A percentile compares a stretch with the other conserved stretches of the same genome.
Conservation (phyloP, 2,329 filamentous ascomycete genomes). For the Cordyceps cateniannulata region DNA sequence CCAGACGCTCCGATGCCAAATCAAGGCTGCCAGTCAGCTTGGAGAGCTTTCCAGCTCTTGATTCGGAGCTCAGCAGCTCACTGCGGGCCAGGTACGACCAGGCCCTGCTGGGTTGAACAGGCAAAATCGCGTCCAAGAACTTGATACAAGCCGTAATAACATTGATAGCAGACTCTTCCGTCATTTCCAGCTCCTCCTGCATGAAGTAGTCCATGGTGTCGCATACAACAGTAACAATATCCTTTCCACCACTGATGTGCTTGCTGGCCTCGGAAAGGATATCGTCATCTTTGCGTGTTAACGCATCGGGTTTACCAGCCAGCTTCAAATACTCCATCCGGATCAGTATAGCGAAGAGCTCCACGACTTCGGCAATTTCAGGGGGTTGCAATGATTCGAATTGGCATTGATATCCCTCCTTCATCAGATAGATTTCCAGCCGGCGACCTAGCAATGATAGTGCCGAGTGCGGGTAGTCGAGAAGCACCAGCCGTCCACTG, state of each 20-base stretch:
- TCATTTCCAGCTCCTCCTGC: slow-evolving; percentile 48
- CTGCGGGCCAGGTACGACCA: slow-evolving; percentile 87
- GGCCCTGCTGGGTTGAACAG: slow-evolving; percentile 71
- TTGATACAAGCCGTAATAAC: slow-evolving; percentile 66
- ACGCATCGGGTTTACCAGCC: slow-evolving; percentile 22
- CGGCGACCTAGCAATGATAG: slow-evolving; percentile 73
- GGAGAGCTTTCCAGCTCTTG: slow-evolving; percentile 68
- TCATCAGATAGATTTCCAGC: slow-evolving; percentile 59
- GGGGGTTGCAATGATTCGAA: slow-evolving; percentile 50
- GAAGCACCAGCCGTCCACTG: slow-evolving; percentile 65
- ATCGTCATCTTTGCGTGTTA: slow-evolving; percentile 30
- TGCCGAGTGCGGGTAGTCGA: slow-evolving; percentile 74
- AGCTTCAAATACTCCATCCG: slow-evolving; percentile 39
- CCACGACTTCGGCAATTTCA: slow-evolving; percentile 66
- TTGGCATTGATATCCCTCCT: slow-evolving; percentile 46
- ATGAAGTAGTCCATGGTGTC: slow-evolving; percentile 73
- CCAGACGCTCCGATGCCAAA: slow-evolving; percentile 66
- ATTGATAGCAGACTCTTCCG: slow-evolving; percentile 59
- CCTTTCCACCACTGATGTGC: slow-evolving; percentile 53
- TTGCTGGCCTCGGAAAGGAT: slow-evolving; percentile 50
- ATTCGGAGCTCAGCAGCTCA: slow-evolving; percentile 69
- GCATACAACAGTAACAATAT: slow-evolving; percentile 75
- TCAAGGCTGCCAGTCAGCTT: slow-evolving; percentile 79
- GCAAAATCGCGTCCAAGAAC: slow-evolving; percentile 68
- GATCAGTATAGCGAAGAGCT: slow-evolving; percentile 66